These are phyloP conservation scores for Grosmannia clavigera DNA, from an alignment of 2,329 filamentous ascomycete species.

Conservation along the genomic window DNA sequence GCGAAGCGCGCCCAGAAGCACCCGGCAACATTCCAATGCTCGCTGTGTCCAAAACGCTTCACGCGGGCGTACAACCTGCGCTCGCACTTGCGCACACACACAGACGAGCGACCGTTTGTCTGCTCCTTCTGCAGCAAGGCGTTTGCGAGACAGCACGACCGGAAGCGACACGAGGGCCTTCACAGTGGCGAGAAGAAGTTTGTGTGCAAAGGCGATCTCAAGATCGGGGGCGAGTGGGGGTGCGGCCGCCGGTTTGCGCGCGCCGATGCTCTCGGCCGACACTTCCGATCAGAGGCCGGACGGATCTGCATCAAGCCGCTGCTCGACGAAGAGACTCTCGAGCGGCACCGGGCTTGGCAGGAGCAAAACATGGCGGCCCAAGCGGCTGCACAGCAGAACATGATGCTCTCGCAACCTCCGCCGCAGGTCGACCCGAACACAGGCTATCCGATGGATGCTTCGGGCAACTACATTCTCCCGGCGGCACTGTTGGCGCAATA, in stretches of 20 bases:
- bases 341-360: constrained; percentile 63
- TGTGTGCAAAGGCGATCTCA: constrained; percentile 85
- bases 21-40: constrained; percentile 93
- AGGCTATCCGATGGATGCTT: constrained; percentile 43
- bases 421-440: constrained; percentile 48
- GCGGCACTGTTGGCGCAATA: constrained; percentile 84
- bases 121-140: constrained; percentile 96
- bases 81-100: constrained; percentile 90
- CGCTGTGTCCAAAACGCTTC: constrained; percentile 85
- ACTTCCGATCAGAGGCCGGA: constrained; percentile 92
- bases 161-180: constrained; percentile 90
- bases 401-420: constrained; percentile 39
- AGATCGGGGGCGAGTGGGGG: constrained; percentile 75
- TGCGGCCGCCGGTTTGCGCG: constrained; percentile 88
- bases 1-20: constrained; percentile 90
- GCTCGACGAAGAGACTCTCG: constrained; percentile 82
- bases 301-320: constrained; percentile 96
- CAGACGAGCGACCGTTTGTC: constrained; percentile 92
- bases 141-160: constrained; percentile 92
- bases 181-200: constrained; percentile 99
- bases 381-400: constrained; percentile 33
- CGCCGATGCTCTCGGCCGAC: constrained; percentile 84
- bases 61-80: constrained; percentile 93
- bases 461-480: constrained; percentile 58
- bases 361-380: constrained; percentile 56